phyloP scores from a whole-genome alignment of 1,139 yeast species.

The Taphrina wiesneri region DNA sequence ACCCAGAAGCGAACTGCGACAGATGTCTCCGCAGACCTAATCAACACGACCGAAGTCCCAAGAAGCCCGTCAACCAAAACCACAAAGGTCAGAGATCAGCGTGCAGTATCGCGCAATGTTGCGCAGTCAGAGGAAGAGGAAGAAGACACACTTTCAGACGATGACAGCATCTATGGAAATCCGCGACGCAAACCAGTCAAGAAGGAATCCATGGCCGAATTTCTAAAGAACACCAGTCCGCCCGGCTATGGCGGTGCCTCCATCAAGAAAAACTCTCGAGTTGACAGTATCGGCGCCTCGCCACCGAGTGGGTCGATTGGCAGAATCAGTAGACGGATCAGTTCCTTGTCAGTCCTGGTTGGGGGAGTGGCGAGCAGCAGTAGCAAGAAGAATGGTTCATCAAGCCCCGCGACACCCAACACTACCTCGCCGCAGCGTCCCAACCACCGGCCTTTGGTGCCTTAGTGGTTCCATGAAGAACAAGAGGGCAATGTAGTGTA shows the following conservation, averaged over 20 bases:
- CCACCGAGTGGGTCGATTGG: neutral
- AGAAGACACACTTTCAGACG: conserved; percentile 11
- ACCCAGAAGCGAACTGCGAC: neutral
- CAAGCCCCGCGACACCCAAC: neutral
- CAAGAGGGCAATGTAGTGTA: neutral
- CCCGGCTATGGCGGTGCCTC: conserved; percentile 2
- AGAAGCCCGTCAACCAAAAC: neutral
- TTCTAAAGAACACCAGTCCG: conserved; percentile 12
- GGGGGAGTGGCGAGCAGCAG: neutral
- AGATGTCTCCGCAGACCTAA: neutral
- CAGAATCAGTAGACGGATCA: conserved; percentile 7
- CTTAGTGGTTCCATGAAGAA: neutral
- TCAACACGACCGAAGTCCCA: neutral
- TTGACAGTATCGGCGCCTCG: neutral
- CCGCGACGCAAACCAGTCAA: conserved; percentile 20
- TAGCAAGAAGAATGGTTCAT: neutral
- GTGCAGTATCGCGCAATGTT: conserved; percentile 1
- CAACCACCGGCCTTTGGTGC: conserved; percentile 9
- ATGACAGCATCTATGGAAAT: conserved; percentile 20
- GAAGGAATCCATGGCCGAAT: conserved; percentile 28
- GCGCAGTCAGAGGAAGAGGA: neutral
- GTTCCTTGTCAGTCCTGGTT: conserved; percentile 1
- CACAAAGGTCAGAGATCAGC: neutral
- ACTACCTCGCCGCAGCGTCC: conserved; percentile 6
- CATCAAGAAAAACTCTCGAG: neutral